These are phyloP conservation scores for Antitrichia curtipendula DNA, from an alignment of 225 moss, liverwort and hornwort genomes.

Conservation along the genomic window DNA sequence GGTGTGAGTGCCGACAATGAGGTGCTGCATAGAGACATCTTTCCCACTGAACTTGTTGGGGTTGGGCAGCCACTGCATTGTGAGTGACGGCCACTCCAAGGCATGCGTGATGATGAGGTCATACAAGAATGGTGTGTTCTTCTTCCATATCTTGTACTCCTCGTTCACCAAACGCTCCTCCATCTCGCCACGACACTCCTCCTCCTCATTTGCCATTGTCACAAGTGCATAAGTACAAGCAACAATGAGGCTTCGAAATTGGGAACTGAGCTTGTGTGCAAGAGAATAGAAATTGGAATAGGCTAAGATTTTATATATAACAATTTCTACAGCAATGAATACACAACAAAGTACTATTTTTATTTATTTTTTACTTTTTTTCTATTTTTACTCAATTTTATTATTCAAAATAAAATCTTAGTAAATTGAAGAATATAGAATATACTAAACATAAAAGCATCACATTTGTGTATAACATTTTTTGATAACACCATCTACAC, in stretches of 20 bases:
- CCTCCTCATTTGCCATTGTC: constrained; percentile 71
- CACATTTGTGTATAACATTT: rapidly evolving
- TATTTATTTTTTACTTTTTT: too few species aligned
- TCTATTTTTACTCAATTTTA: neutral
- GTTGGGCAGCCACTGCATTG: constrained; percentile 68
- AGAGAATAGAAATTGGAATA: neutral
- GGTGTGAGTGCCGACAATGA: constrained; percentile 78
- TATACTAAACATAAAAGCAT: neutral
- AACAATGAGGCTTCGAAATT: neutral
- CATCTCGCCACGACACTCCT: constrained; percentile 76
- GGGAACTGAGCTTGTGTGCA: neutral
- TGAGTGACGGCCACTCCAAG: constrained; percentile 79
- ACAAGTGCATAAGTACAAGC: neutral
- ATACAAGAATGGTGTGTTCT: constrained; percentile 76
- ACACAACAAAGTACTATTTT: too few species aligned
- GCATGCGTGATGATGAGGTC: constrained; percentile 87
- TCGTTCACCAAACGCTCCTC: constrained; percentile 89
- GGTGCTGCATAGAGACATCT: constrained; percentile 63
- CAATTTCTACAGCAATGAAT: too few species aligned
- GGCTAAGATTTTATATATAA: too few species aligned
- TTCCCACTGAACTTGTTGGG: constrained; percentile 41
- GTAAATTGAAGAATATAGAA: neutral
- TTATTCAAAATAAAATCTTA: neutral
- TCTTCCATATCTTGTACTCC: constrained; percentile 92
- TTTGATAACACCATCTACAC: neutral